Conservation (phyloP, 2,329 filamentous ascomycete genomes). For the Colletotrichum liaoningense region DNA sequence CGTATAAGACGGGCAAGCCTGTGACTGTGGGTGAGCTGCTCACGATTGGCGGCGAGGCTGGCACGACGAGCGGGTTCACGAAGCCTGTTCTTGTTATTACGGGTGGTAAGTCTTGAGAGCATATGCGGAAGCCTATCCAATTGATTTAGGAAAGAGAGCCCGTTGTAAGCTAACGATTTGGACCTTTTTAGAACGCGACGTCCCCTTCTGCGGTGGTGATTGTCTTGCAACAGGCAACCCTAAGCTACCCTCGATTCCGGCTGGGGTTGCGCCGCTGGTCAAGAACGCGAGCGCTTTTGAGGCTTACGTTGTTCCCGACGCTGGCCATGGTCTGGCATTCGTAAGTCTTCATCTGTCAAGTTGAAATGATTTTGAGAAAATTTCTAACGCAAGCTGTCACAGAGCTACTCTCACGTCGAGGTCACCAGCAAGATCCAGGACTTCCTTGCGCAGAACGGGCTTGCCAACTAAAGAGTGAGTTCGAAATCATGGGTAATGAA, state of each 20-base stretch:
- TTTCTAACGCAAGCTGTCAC: constrained; percentile 7
- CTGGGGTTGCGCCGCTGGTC: constrained; percentile 53
- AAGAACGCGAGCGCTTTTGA: constrained; percentile 60
- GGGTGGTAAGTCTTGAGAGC: constrained; percentile 52
- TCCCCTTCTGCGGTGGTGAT: constrained; percentile 72
- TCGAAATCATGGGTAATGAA: not conserved
- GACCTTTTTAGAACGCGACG: constrained; percentile 51
- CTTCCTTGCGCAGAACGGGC: constrained; percentile 45
- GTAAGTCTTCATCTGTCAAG: constrained; percentile 34
- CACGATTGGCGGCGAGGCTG: constrained; percentile 58
- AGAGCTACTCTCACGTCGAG: constrained; percentile 44
- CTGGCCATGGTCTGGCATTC: constrained; percentile 64
- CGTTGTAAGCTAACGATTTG: not conserved
- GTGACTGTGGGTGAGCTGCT: constrained; percentile 69
- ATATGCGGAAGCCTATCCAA: too few species aligned
- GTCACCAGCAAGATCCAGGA: constrained; percentile 51
- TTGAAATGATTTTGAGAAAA: not conserved
- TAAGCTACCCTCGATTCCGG: constrained; percentile 55
- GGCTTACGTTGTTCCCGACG: constrained; percentile 63
- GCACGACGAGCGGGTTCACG: constrained; percentile 51
- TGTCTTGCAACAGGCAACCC: constrained; percentile 59
- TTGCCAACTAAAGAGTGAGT: not conserved
- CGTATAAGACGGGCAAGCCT: constrained; percentile 63
- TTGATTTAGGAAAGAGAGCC: too few species aligned
- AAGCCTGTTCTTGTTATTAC: constrained; percentile 71